Conservation (phyloP, 208 protist species). For the Crithidia bombi region DNA sequence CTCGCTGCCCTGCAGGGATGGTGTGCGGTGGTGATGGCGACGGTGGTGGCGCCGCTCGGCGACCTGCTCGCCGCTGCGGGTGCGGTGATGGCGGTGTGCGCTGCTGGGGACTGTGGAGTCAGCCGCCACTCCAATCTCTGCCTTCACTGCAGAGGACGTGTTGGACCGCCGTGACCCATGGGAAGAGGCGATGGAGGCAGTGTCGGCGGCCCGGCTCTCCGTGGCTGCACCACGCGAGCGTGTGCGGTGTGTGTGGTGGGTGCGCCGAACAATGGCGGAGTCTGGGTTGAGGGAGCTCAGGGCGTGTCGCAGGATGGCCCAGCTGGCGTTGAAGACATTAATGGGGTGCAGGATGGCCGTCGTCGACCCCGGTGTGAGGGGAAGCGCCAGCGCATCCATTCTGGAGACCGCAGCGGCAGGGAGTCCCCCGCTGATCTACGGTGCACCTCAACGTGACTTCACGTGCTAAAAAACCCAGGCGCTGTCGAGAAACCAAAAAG, state of each 20-base stretch:
- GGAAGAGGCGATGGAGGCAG: constrained; percentile 34
- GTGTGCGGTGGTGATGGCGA: constrained; percentile 17
- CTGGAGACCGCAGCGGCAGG: too few species aligned
- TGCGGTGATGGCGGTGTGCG: constrained; percentile 19
- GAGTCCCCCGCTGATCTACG: too few species aligned
- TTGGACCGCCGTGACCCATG: constrained; percentile 22
- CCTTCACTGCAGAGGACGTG: background rate
- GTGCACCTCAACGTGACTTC: too few species aligned
- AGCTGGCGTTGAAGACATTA: constrained; percentile 44
- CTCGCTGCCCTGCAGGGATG: constrained; percentile 19
- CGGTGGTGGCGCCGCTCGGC: background rate
- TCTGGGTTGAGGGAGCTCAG: constrained; percentile 63
- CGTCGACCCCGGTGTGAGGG: constrained; percentile 30
- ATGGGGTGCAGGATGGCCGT: constrained; percentile 61
- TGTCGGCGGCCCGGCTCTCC: constrained; percentile 5
- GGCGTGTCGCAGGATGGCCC: constrained; percentile 44
- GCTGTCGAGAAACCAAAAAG: too few species aligned
- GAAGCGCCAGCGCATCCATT: constrained; percentile 24
- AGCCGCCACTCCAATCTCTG: background rate
- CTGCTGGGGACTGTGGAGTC: background rate
- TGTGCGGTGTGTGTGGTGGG: constrained; percentile 27
- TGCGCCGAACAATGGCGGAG: constrained; percentile 56
- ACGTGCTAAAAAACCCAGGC: too few species aligned
- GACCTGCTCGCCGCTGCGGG: constrained; percentile 5
- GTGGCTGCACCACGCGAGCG: constrained; percentile 3